Evolutionary conservation across 129 eudicot species (phyloP).

Genomic region (Pulicaria dysenterica): DNA sequence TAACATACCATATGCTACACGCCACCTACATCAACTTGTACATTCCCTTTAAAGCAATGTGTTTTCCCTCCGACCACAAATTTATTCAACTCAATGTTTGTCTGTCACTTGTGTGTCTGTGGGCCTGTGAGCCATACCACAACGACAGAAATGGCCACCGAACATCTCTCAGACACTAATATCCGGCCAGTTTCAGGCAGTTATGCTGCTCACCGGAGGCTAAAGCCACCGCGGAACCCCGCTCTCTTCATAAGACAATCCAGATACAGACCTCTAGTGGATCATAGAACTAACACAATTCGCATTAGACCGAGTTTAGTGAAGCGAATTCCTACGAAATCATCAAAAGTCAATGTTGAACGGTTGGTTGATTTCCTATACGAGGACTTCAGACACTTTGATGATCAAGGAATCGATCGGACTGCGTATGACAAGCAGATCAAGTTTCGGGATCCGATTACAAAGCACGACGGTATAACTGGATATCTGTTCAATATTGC

Average conservation of each 20-base stretch:
- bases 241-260: conserved; percentile 34
- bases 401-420: conserved; percentile 90
- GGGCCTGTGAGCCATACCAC: not conserved
- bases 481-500: conserved; percentile 87
- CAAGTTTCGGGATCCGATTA: conserved; percentile 85
- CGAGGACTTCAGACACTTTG: conserved; percentile 88
- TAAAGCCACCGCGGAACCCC: conserved; percentile 20
- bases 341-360: conserved; percentile 47
- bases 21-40: conserved; percentile 19
- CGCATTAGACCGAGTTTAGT: conserved; percentile 49
- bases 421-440: conserved; percentile 81
- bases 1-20: not conserved
- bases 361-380: conserved; percentile 65
- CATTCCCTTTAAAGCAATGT: not conserved
- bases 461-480: conserved; percentile 70
- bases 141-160: conserved; percentile 50
- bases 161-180: conserved; percentile 51
- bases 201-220: conserved; percentile 28
- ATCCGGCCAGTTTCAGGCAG: conserved; percentile 54
- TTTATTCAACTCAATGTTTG: not conserved
- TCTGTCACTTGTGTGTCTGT: not conserved
- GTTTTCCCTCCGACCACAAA: conserved; percentile 24
- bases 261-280: conserved; percentile 15
- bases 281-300: conserved; percentile 12
- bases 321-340: conserved; percentile 45